Conservation (phyloP, 2,329 filamentous ascomycete genomes). For the Penicillium sp. region DNA sequence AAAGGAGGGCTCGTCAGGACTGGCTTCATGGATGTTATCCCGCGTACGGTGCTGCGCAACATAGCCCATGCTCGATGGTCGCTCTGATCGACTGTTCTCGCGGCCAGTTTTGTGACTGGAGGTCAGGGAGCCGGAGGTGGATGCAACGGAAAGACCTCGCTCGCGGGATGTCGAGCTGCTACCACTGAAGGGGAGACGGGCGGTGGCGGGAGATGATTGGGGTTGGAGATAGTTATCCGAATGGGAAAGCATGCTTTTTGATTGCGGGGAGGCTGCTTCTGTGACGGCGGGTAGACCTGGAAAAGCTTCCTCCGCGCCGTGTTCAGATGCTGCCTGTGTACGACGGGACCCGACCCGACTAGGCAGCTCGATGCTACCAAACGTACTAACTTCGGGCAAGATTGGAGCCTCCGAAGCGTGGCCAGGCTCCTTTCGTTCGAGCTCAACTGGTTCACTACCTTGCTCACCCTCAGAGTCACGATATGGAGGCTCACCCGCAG, state of each 20-base stretch:
- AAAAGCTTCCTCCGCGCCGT: slow-evolving; percentile 19
- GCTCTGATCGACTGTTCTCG: slow-evolving; percentile 35
- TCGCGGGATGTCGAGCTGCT: slow-evolving; percentile 43
- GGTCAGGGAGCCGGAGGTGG: slow-evolving; percentile 41
- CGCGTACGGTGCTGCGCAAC: slow-evolving; percentile 54
- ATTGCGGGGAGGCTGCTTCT: slow-evolving; percentile 25
- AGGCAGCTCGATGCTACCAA: slow-evolving; percentile 64
- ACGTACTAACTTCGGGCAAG: slow-evolving; percentile 64
- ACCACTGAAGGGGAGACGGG: slow-evolving; percentile 49
- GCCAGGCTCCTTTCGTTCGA: slow-evolving; percentile 16
- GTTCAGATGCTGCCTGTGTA: slow-evolving; percentile 46
- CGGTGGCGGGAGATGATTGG: slow-evolving; percentile 34
- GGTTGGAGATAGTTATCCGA: slow-evolving; percentile 32
- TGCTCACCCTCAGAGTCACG: slow-evolving; percentile 32
- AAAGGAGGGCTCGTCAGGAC: slow-evolving; percentile 42
- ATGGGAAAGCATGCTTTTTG: slow-evolving; percentile 12
- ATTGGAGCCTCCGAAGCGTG: slow-evolving; percentile 47
- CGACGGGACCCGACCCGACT: slow-evolving; percentile 65
- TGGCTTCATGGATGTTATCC: slow-evolving; percentile 52
- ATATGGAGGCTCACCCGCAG: slow-evolving; percentile 31
- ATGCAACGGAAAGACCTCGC: slow-evolving; percentile 43
- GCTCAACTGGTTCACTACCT: slow-evolving; percentile 8
- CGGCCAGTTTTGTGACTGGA: slow-evolving; percentile 40
- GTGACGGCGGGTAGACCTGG: slow-evolving; percentile 26
- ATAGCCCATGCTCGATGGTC: slow-evolving; percentile 55